Evolutionary conservation across 805 yeast species (phyloP), one percentile per base, ranked within the genome.

Genomic region (Candida wancherniae): DNA sequence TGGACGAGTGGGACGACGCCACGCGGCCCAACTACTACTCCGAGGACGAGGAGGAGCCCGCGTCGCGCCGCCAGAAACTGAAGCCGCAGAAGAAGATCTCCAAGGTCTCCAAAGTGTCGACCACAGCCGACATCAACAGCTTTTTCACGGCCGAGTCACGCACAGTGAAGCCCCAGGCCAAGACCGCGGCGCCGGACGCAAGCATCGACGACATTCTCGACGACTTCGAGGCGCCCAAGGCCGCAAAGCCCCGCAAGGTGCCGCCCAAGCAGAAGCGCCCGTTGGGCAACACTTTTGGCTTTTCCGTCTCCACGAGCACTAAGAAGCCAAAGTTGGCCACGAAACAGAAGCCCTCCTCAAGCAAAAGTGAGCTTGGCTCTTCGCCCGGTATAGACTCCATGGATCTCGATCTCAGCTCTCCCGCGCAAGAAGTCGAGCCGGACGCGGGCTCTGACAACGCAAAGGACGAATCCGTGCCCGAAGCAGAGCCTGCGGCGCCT

Each of bases 1-100:
- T 71, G 6, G 94, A 90, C 47, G 95, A 86, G 37, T 86, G 94
- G 88, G 94, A 79, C 37, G 69, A 64, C 22, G 57, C 65, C 19
- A 52, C 65, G 33, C 63, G 67, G 32, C 73, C 70, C 24, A 60
- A 67, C 31, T 73, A 72, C 47, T 71, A 69, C 38, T 71, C 76
- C n/a, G 81, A 75, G 24, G 82, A 73, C 19, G 76, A 70, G 13
- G 69, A 61, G 1, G 67, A 54, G 3, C 52, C 54, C 5, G 59
- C 51, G 10, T 54, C 40, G 9, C 52, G 51, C 34, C 28, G 45
- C 21, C 49, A 45, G 36, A 50, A 37, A 37, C 50, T 38, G 25
- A 44, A 40, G 38, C 57, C 51, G 34, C 51, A 42, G 41, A 54
- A 53, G 46, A 63, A 55, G 47, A 65, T 54, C 28, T 50, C 48